Conservation (phyloP, 306 rosid genomes). For the Medicago arabica region DNA sequence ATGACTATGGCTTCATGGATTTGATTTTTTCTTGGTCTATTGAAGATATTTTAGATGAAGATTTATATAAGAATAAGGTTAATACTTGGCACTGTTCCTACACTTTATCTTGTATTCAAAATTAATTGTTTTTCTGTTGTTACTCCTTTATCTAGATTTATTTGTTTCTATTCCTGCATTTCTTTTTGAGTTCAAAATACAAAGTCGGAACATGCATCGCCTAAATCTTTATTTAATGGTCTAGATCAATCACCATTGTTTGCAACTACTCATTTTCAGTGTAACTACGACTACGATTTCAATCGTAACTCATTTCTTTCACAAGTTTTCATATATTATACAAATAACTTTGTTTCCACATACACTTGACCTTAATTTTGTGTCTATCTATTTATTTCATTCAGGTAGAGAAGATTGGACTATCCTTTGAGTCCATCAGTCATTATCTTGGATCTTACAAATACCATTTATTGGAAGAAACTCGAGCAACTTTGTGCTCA, state of each 20-base stretch:
- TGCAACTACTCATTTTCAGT: no score
- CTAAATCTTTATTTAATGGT: no score
- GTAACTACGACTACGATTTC: no score
- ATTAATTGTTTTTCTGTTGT: no score
- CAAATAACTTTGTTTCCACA: not conserved
- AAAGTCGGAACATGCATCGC: no score
- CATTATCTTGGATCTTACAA: slow-evolving; percentile 51
- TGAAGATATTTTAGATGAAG: slow-evolving; percentile 49
- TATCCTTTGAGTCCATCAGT: slow-evolving; percentile 47
- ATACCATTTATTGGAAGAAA: slow-evolving; percentile 71
- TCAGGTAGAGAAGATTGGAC: slow-evolving; percentile 51
- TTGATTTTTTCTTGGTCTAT: slow-evolving; percentile 64
- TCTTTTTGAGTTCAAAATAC: no score
- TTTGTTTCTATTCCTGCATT: no score
- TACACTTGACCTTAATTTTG: not conserved
- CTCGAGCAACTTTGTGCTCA: slow-evolving; percentile 57
- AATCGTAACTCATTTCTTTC: no score
- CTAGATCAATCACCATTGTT: no score
- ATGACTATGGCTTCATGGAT: slow-evolving; percentile 46
- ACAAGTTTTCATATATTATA: no score
- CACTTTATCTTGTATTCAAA: no score
- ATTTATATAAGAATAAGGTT: slow-evolving; percentile 51
- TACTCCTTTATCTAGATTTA: no score
- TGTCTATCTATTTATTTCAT: not conserved
- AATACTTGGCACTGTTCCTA: not conserved